Base-by-base conservation (phyloP, 202 grass and related monocot species). In the Schoenoplectus triqueter region DNA sequence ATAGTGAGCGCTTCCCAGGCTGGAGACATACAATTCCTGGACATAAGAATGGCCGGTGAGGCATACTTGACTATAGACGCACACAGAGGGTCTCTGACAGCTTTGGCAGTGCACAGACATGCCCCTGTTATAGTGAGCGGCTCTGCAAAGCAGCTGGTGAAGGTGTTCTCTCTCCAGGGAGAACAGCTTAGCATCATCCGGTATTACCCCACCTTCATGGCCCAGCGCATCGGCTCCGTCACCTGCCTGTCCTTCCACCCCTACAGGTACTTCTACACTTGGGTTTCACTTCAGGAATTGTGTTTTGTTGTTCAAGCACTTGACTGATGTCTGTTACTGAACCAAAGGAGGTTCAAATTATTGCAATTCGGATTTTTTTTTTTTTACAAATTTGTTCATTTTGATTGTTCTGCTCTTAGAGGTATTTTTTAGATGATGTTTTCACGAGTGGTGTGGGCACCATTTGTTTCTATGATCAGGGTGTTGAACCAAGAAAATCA, bases 121-220 rank as follows among this genome's bases (percentile, higher is more conserved):
- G 95, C 91, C 10, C 91, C 95, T 78, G 88, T 95, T 17, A 89
- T 98, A 86, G 95, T 93, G 46, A 98, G 95, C 17, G 95, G 95
- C 65, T 98, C 92, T 75, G 95, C 95, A 50, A 98, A 90, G 84
- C 95, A 98, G 81, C 90, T 95, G 74, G 92, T 98, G 46, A 95
- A 98, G 89, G 91, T 95, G 46, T 98, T 98, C 64, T 95, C 82
- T 85, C 91, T 98, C 48, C 87, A 93, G 83, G 92, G 92, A 71
- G 91, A 98, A 50, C 91, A 90, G 67, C 68, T 98, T 75, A 84
- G 87, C 8, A 84, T 93, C 40, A 98, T 98, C 72, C 89, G 92
- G 2, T 95, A 98, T 65, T 91, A 92, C 73, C 91, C 95, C n/a
- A 95, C 92, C 85, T 98, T 98, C 73, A 93, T 98, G 95, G 92